Conservation (phyloP, 106 monocot species). For the Allium cepa region DNA sequence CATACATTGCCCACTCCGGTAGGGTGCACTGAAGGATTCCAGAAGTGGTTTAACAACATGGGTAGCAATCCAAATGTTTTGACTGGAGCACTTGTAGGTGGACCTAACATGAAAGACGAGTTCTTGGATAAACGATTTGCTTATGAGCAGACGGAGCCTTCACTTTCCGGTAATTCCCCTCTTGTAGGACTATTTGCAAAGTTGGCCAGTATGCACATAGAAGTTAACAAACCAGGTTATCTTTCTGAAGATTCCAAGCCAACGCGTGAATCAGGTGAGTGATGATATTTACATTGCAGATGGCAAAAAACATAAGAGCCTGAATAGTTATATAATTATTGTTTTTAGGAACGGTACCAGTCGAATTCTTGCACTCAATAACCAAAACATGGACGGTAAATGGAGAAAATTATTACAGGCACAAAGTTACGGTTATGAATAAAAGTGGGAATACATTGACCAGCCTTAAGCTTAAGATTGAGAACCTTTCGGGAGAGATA, state of each 20-base stretch:
- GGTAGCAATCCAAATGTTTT: conserved; percentile 58
- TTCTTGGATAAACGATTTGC: conserved; percentile 49
- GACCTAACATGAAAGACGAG: conserved; percentile 54
- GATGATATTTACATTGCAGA: not conserved
- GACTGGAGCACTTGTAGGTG: conserved; percentile 79
- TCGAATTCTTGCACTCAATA: conserved; percentile 66
- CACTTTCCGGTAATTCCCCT: conserved; percentile 64
- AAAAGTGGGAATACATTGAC: conserved; percentile 37
- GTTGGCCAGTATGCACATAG: conserved; percentile 17
- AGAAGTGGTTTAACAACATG: conserved; percentile 38
- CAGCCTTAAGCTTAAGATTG: conserved; percentile 39
- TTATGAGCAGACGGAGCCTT: conserved; percentile 81
- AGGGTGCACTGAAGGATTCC: conserved; percentile 61
- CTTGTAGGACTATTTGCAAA: conserved; percentile 70
- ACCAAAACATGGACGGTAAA: conserved; percentile 45
- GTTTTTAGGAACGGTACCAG: conserved; percentile 28
- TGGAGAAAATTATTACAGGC: conserved; percentile 47
- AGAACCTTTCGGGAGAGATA: conserved; percentile 48
- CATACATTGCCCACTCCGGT: conserved; percentile 27
- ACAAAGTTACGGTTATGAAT: conserved; percentile 60
- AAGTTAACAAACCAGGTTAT: conserved; percentile 15
- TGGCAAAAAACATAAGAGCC: not conserved
- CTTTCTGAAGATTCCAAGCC: conserved; percentile 6
- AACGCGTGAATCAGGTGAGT: conserved; percentile 7
- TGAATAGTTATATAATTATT: not conserved